Percentiles rank a stretch among this genome's conserved stretches.
Conservation (phyloP, 2,329 filamentous ascomycete genomes). For the Paecilomyces dactylethromorphus region DNA sequence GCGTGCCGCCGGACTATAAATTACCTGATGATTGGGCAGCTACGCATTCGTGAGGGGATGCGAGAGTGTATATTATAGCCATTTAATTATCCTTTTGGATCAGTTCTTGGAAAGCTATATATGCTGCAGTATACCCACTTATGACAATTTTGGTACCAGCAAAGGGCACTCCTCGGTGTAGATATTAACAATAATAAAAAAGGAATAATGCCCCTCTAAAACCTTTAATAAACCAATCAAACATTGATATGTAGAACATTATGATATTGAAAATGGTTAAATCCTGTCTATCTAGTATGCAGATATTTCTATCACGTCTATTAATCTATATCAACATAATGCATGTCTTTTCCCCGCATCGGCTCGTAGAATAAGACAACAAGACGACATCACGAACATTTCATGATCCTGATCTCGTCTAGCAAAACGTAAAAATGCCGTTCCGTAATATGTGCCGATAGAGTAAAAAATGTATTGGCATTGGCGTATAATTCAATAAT, state of each 20-base stretch:
- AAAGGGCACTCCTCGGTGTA: too few relatives aligned
- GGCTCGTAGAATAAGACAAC: neutral
- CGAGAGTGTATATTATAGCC: neutral
- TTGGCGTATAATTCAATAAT: neutral
- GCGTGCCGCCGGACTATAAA: slow-evolving; percentile 27
- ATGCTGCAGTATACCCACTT: too few relatives aligned
- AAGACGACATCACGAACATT: neutral
- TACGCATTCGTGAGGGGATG: slow-evolving; percentile 17
- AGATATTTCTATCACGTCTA: neutral
- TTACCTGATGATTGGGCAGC: slow-evolving; percentile 30
- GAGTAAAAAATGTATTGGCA: too few relatives aligned
- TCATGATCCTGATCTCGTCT: neutral
- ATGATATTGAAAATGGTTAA: neutral
- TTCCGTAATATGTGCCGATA: neutral
- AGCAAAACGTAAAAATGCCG: neutral
- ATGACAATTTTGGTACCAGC: too few relatives aligned
- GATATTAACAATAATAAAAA: too few relatives aligned
- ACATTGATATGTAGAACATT: too few relatives aligned
- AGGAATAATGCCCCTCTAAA: too few relatives aligned
- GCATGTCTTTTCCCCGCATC: neutral
- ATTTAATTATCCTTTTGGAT: too few relatives aligned
- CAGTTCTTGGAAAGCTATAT: too few relatives aligned
- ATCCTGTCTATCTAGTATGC: neutral
- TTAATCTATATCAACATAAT: neutral
- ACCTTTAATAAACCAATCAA: too few relatives aligned